These are phyloP conservation scores for Copromyces sp. DNA, from an alignment of 495 filamentous ascomycete species.

Conservation along the genomic window DNA sequence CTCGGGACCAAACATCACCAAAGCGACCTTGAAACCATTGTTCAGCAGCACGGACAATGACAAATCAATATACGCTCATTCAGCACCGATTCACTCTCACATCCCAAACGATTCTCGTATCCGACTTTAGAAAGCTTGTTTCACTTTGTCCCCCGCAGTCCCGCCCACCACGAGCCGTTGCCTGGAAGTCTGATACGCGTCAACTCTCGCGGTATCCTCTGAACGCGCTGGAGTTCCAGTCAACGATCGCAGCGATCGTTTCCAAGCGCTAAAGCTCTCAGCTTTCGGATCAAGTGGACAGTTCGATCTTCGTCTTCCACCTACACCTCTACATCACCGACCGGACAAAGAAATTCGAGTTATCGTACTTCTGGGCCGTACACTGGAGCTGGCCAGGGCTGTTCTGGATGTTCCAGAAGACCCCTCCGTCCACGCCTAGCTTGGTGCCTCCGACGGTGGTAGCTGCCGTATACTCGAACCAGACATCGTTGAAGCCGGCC, in stretches of 20 bases:
- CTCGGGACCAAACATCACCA: neutral
- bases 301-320: neutral
- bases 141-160: neutral
- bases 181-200: neutral
- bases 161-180: neutral
- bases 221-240: neutral
- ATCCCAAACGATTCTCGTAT: neutral
- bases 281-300: neutral
- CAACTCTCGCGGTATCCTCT: neutral
- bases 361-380: conserved; percentile 15
- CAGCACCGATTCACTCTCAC: neutral
- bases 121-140: neutral
- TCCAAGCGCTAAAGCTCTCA: neutral
- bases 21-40: neutral
- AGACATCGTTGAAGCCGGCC: conserved; percentile 25
- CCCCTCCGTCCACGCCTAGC: conserved; percentile 17
- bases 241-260: neutral
- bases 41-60: neutral
- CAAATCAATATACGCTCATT: neutral
- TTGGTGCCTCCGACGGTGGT: conserved; percentile 11
- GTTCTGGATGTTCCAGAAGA: conserved; percentile 19
- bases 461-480: conserved; percentile 23
- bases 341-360: conserved; percentile 13
- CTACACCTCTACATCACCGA: neutral
- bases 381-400: conserved; percentile 12